Evolutionary conservation across 2,329 filamentous ascomycete species (phyloP).

Genomic region (Fusarium tjaetaba): DNA sequence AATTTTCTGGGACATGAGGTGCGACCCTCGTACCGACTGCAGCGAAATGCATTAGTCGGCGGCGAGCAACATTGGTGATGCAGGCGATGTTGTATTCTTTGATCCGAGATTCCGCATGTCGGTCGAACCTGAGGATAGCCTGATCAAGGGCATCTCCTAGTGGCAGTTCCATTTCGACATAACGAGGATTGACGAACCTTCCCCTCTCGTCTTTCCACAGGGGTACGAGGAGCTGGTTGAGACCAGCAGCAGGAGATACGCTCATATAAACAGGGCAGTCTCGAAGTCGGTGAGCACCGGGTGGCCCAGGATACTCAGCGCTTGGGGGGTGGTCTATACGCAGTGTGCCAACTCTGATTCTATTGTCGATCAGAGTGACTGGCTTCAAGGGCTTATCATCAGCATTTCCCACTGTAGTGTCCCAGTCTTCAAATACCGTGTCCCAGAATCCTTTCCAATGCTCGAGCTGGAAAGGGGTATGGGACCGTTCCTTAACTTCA

Average conservation of each 20-base stretch:
- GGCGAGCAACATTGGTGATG: not conserved
- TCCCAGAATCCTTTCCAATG: too few relatives aligned
- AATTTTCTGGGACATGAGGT: accelerated
- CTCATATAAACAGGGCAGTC: not conserved
- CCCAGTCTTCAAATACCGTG: too few relatives aligned
- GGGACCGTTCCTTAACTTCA: too few relatives aligned
- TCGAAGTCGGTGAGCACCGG: not conserved
- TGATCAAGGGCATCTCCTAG: not conserved
- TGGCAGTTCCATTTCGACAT: not conserved
- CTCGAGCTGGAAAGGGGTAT: too few relatives aligned
- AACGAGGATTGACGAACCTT: not conserved
- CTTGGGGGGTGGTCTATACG: too few relatives aligned
- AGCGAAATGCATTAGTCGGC: not conserved
- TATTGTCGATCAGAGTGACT: too few relatives aligned
- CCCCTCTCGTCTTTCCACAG: not conserved
- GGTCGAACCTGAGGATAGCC: not conserved
- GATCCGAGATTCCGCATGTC: not conserved
- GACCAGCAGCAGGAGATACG: not conserved
- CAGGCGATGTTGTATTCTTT: not conserved
- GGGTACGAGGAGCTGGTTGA: not conserved
- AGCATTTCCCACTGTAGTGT: too few relatives aligned
- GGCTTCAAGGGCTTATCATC: too few relatives aligned
- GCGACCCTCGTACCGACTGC: not conserved
- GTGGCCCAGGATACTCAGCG: too few relatives aligned
- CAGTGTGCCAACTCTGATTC: too few relatives aligned